Conservation (phyloP, 805 yeast genomes). For the Wickerhamiella vanderwaltii region DNA sequence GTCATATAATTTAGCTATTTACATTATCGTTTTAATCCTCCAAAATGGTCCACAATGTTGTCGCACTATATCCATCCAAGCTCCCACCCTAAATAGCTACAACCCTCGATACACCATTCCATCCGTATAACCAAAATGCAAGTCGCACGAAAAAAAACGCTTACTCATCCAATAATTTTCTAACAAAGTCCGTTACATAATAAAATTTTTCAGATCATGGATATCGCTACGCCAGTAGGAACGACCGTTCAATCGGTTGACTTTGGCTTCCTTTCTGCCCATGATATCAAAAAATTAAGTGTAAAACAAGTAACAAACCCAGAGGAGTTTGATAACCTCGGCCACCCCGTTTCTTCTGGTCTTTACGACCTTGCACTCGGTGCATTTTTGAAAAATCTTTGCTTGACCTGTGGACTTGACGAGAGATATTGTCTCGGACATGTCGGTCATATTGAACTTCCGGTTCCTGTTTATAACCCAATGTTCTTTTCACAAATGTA, state of each 20-base stretch:
- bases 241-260: conserved; percentile 87
- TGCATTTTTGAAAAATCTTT: conserved; percentile 75
- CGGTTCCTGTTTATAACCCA: conserved; percentile 92
- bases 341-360: conserved; percentile 92
- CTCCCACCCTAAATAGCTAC: too few species aligned
- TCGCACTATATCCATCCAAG: too few species aligned
- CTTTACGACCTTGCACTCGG: conserved; percentile 91
- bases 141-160: too few species aligned
- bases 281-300: conserved; percentile 73
- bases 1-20: too few species aligned
- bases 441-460: conserved; percentile 94
- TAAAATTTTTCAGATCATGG: conserved; percentile 41
- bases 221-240: conserved; percentile 92
- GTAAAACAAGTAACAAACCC: conserved; percentile 95
- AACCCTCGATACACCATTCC: too few species aligned
- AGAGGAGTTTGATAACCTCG: conserved; percentile 87
- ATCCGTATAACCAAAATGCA: too few species aligned
- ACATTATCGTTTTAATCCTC: too few species aligned
- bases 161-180: too few species aligned
- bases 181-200: conserved; percentile 4
- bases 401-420: conserved; percentile 93
- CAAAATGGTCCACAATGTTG: too few species aligned
- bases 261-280: conserved; percentile 70
- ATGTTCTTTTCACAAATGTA: conserved; percentile 86
- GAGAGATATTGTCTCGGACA: conserved; percentile 96